Evolutionary conservation across 345 rosid genomes (phyloP).

Genomic region (Citrus cavaleriei): DNA sequence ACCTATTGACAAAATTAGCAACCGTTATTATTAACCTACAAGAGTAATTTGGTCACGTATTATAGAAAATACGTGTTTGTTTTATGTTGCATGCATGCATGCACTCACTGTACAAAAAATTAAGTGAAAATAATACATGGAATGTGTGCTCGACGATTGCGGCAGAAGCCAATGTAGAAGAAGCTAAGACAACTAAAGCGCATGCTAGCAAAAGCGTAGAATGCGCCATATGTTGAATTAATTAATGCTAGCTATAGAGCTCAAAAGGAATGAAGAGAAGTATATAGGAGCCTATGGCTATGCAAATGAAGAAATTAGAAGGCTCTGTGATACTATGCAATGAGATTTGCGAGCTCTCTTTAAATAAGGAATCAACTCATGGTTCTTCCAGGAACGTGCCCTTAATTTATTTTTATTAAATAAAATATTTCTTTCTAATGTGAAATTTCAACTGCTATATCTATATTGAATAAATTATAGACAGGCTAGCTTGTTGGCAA

Average conservation of each 20-base stretch:
- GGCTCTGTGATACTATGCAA: too few relatives aligned
- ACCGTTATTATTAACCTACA: background rate
- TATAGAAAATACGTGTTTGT: background rate
- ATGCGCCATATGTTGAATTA: conserved; percentile 2
- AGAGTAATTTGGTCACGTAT: background rate
- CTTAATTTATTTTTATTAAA: too few relatives aligned
- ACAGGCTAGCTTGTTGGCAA: too few relatives aligned
- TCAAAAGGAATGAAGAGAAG: background rate
- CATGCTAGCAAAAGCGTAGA: conserved; percentile 28
- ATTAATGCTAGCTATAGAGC: background rate
- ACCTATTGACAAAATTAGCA: conserved; percentile 40
- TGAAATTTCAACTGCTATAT: too few relatives aligned
- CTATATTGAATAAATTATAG: too few relatives aligned
- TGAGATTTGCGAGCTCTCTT: too few relatives aligned
- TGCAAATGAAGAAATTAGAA: background rate
- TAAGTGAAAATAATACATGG: conserved; percentile 34
- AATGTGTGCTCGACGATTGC: conserved; percentile 73
- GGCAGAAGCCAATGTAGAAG: conserved; percentile 54
- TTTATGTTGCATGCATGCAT: background rate
- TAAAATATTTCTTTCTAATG: too few relatives aligned
- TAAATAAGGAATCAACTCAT: too few relatives aligned
- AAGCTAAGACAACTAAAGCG: conserved; percentile 29
- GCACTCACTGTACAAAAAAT: background rate
- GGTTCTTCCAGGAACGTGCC: too few relatives aligned
- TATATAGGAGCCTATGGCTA: background rate